Conservation (phyloP, 306 rosid genomes). For the Cucumis hystrix region DNA sequence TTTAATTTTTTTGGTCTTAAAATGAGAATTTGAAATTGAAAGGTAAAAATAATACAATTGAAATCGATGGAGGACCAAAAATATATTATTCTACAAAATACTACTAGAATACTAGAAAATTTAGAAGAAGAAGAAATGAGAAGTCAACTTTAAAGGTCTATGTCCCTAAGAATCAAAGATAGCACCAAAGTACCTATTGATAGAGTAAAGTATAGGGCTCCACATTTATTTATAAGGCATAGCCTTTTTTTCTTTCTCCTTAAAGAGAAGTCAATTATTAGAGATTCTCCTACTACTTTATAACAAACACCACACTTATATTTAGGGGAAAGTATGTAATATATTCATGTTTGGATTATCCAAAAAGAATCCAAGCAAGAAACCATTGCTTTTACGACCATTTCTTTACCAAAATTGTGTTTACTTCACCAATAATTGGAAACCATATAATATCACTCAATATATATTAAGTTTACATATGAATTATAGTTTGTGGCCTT, state of each 20-base stretch:
- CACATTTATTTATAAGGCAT: not conserved
- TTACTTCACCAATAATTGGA: not conserved
- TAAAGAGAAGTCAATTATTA: not conserved
- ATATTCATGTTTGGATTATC: too few relatives aligned
- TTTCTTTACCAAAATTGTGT: not conserved
- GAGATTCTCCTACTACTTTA: not conserved
- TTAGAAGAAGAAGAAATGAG: too few relatives aligned
- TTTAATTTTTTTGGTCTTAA: too few relatives aligned
- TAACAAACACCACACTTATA: not conserved
- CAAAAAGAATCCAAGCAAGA: not conserved
- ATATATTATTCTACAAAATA: too few relatives aligned
- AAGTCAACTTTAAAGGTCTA: not conserved
- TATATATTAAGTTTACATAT: not conserved
- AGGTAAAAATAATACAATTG: too few relatives aligned
- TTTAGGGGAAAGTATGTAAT: not conserved
- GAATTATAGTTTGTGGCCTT: not conserved
- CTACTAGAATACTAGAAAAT: too few relatives aligned
- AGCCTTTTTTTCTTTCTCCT: not conserved
- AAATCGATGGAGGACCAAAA: too few relatives aligned
- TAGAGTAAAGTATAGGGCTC: not conserved
- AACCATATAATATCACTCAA: not conserved
- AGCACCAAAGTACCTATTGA: not conserved
- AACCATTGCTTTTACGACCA: not conserved
- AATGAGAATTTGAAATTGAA: too few relatives aligned
- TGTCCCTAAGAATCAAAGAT: not conserved